These are phyloP conservation scores for Amphirosellinia nigrospora DNA, from an alignment of 495 filamentous ascomycete species.

Conservation along the genomic window DNA sequence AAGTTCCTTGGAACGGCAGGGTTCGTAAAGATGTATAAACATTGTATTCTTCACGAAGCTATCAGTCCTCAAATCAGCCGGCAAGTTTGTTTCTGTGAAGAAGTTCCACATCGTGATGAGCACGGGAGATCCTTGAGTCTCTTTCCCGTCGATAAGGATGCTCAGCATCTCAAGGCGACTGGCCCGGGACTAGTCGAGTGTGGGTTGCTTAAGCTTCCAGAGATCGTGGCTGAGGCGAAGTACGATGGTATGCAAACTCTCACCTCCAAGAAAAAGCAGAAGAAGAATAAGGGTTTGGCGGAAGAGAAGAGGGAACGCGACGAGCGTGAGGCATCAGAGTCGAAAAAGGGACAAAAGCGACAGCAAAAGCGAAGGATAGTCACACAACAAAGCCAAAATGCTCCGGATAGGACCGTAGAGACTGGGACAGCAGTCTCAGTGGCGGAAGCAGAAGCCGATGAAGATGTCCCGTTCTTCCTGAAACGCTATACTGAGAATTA, in stretches of 20 bases:
- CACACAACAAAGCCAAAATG: not conserved
- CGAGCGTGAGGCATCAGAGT: not conserved
- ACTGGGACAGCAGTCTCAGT: not conserved
- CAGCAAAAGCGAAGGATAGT: constrained; percentile 5
- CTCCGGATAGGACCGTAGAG: not conserved
- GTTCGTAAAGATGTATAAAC: not conserved
- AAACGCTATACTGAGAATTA: constrained; percentile 7
- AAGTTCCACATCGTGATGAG: not conserved
- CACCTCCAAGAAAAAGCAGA: constrained; percentile 1
- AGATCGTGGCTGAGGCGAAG: constrained; percentile 1
- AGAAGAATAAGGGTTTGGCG: not conserved
- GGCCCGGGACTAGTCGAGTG: not conserved
- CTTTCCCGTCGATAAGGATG: constrained; percentile 1
- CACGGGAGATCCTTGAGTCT: not conserved
- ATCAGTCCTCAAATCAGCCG: constrained; percentile 1
- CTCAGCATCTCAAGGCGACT: not conserved
- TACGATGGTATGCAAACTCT: constrained; percentile 1
- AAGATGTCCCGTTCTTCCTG: constrained; percentile 1
- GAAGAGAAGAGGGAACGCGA: not conserved
- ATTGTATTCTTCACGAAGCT: not conserved
- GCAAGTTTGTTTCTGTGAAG: not conserved
- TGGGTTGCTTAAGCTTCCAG: not conserved
- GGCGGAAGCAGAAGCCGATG: not conserved
- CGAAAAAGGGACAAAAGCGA: not conserved
- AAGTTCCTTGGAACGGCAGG: not conserved